Evolutionary conservation across 106 monocot species (phyloP).

Genomic region (Dendrobium huoshanense): DNA sequence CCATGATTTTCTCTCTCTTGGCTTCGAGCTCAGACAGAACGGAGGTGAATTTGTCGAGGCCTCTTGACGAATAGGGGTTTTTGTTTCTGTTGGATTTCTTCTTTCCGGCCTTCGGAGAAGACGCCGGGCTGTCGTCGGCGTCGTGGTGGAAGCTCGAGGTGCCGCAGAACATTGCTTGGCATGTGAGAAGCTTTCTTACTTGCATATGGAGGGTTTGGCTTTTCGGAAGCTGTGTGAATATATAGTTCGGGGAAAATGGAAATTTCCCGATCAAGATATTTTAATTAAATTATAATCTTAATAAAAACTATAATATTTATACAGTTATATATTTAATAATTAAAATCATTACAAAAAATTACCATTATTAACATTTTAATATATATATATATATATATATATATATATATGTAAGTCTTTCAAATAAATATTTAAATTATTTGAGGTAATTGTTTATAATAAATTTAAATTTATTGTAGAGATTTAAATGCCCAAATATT

Average conservation of each 20-base stretch:
- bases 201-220: too few species aligned
- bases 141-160: constrained; percentile 36
- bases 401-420: too few species aligned
- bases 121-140: constrained; percentile 21
- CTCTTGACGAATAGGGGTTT: constrained; percentile 52
- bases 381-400: too few species aligned
- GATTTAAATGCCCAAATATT: too few species aligned
- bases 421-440: too few species aligned
- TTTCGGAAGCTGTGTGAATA: background rate
- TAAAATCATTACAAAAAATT: too few species aligned
- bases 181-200: background rate
- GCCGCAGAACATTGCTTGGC: constrained; percentile 46
- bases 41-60: constrained; percentile 53
- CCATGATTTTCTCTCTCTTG: constrained; percentile 34
- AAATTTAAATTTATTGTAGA: too few species aligned
- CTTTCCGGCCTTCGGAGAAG: constrained; percentile 6
- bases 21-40: constrained; percentile 52
- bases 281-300: too few species aligned
- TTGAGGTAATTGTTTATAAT: too few species aligned
- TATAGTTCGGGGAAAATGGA: background rate
- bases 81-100: constrained; percentile 18
- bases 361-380: too few species aligned
- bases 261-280: background rate
- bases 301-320: too few species aligned
- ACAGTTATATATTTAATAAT: too few species aligned